These are phyloP conservation scores for Colletotrichum filicis DNA, from an alignment of 2,329 filamentous ascomycete genomes.

Conservation along the genomic window DNA sequence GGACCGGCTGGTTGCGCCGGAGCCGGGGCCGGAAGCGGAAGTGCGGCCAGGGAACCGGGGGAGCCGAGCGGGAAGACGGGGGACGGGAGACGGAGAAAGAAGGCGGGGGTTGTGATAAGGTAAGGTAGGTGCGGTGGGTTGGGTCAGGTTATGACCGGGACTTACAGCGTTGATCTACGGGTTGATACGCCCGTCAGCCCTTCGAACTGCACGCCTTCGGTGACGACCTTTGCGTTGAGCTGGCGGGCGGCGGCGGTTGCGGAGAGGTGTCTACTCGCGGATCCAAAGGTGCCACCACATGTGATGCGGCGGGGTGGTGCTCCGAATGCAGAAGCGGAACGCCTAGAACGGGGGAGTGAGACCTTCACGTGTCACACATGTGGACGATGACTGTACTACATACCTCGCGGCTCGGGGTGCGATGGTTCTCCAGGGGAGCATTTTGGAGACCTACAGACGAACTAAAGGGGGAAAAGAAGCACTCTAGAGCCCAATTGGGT, in stretches of 20 bases:
- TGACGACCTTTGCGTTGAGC: not conserved
- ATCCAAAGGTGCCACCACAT: not conserved
- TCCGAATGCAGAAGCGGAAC: conserved; percentile 13
- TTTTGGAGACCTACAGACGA: not conserved
- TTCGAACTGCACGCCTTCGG: conserved; percentile 26
- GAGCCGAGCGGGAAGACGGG: no score
- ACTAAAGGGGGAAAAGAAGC: not conserved
- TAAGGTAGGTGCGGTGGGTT: no score
- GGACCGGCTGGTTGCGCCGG: not conserved
- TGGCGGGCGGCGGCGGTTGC: conserved; percentile 11
- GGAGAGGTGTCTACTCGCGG: conserved; percentile 12
- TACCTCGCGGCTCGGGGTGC: conserved; percentile 28
- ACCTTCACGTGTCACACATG: conserved; percentile 14
- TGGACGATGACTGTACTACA: not conserved
- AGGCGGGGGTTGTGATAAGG: no score
- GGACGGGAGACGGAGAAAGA: not conserved
- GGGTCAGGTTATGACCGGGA: not conserved
- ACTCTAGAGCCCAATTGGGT: not conserved
- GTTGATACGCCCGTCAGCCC: not conserved
- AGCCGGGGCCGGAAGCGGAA: not conserved
- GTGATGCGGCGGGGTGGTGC: conserved; percentile 8
- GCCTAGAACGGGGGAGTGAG: conserved; percentile 16
- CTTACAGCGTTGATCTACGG: conserved; percentile 35
- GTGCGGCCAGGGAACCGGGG: not conserved
- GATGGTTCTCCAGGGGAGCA: conserved; percentile 17